Evolutionary conservation across 257 asterid species (phyloP), one percentile per base, ranked within the genome.

Genomic region (Rhazya stricta): DNA sequence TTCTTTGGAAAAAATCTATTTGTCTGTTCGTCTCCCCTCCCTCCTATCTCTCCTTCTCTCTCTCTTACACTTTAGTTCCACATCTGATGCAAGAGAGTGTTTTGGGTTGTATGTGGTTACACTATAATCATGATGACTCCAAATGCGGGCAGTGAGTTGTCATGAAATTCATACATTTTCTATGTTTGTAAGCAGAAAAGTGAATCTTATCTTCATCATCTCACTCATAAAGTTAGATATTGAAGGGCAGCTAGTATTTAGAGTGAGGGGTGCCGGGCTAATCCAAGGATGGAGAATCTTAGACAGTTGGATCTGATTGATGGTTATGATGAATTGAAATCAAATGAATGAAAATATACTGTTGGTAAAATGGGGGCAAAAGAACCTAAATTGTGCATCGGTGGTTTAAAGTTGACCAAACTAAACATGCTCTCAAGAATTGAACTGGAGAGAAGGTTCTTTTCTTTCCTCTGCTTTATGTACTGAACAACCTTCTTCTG

Each of bases 361-460:
- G 83, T 72, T 71, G 65, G 85, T 78, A 74, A 83, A 83, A 80
- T 67, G 70, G 32, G 75, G 57, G 76, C 66, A 82, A 68, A 71
- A 69, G 91, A 88, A 87, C 81, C 79, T 84, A 82, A 23, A 19
- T 75, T 81, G 48, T 66, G 78, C 69, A 84, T 91, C 87, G 72
- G 74, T 84, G 85, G 82, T 85, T 88, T 77, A 74, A 81, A 80
- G 86, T 74, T 78, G 88, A 82, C 83, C 73, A 53, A 57, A 77
- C 45, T 48, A 41, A 48, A 61, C 71, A 74, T 9, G 32, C 79
- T 58, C 72, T 43, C 69, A 43, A 68, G 76, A 41, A 34, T 34
- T 54, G 34, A 63, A 48, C 19, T 51, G 32, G 75, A 27, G 46
- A 6, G 67, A n/a, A n/a, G n/a, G 46, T 56, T 68, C 37, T 29